phyloP scores from a whole-genome alignment of 2,329 filamentous ascomycete species.

The Cercospora zeina region DNA sequence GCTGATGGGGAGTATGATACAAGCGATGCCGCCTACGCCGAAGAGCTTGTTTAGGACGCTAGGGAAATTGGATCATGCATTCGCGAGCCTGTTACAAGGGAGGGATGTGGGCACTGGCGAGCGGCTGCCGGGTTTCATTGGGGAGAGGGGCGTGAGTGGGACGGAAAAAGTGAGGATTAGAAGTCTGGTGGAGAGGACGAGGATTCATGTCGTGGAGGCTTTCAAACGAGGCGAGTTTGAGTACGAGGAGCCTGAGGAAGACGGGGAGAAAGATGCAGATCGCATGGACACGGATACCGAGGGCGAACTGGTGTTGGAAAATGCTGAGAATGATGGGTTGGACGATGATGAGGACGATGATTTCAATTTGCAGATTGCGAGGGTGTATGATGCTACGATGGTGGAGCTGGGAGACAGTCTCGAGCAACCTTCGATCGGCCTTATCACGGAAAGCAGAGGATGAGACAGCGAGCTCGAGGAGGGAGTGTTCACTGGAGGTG shows the following conservation, averaged over 20 bases:
- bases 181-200: slow-evolving; percentile 74
- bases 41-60: slow-evolving; percentile 69
- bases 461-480: slow-evolving; percentile 10
- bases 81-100: slow-evolving; percentile 71
- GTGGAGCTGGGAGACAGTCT: slow-evolving; percentile 70
- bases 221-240: slow-evolving; percentile 57
- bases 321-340: slow-evolving; percentile 29
- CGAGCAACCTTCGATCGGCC: slow-evolving; percentile 52
- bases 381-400: slow-evolving; percentile 78
- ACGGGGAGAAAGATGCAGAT: slow-evolving; percentile 37
- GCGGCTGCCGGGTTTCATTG: slow-evolving; percentile 68
- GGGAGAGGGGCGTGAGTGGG: slow-evolving; percentile 64
- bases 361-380: slow-evolving; percentile 68
- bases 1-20: slow-evolving; percentile 69
- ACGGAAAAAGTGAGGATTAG: slow-evolving; percentile 88
- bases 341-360: slow-evolving; percentile 40
- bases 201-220: slow-evolving; percentile 68
- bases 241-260: slow-evolving; percentile 45
- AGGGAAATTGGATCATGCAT: slow-evolving; percentile 78
- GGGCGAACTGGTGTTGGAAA: slow-evolving; percentile 35
- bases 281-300: slow-evolving; percentile 46
- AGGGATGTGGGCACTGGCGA: slow-evolving; percentile 66
- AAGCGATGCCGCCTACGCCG: slow-evolving; percentile 68
- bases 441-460: slow-evolving; percentile 46
- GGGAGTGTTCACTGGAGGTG: neutral